Evolutionary conservation across 108 stramenopile species (phyloP).

Genomic region (Epithemia pelagica): DNA sequence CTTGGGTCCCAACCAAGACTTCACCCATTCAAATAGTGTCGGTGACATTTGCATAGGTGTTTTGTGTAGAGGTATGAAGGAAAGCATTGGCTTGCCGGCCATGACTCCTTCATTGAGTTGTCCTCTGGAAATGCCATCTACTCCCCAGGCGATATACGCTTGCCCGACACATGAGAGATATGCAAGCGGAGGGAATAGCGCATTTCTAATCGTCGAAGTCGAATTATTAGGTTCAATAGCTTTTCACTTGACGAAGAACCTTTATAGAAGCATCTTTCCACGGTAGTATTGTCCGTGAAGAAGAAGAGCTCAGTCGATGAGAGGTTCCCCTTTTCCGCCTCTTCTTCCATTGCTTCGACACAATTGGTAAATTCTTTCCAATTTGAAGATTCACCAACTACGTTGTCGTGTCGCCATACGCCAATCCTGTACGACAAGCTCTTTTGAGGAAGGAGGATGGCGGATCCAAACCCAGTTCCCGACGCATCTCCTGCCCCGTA

Average conservation of each 20-base stretch:
- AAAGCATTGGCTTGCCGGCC: background rate
- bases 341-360: constrained; percentile 13
- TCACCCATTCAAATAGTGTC: background rate
- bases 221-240: constrained; percentile 3
- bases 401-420: background rate
- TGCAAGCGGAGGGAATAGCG: background rate
- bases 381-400: constrained; percentile 22
- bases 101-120: constrained; percentile 1
- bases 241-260: background rate
- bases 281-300: background rate
- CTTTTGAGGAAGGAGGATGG: background rate
- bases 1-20: background rate
- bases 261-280: background rate
- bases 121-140: constrained; percentile 12
- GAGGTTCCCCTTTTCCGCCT: background rate
- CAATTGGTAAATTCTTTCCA: constrained; percentile 21
- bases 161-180: background rate
- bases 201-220: constrained; percentile 1
- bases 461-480: background rate
- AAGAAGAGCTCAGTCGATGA: background rate
- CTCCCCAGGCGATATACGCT: constrained; percentile 19
- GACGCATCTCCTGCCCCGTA: background rate
- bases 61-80: background rate
- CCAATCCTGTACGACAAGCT: background rate
- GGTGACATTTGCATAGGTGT: background rate